These are phyloP conservation scores for Cucurbitaria berberidis DNA, from an alignment of 2,329 filamentous ascomycete species.

Conservation along the genomic window DNA sequence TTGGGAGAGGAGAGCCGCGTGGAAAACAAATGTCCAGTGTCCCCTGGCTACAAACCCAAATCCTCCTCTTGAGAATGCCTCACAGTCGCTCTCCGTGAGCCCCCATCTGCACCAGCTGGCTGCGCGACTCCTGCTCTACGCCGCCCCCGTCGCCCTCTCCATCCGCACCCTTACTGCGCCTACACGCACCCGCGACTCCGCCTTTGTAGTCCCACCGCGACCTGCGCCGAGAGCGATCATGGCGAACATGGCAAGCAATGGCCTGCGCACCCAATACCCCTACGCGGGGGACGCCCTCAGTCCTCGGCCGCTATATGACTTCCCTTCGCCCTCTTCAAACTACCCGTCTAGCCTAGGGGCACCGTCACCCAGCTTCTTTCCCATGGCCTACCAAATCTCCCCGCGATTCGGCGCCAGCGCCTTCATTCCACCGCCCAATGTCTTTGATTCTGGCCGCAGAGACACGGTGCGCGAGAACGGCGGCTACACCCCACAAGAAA, in stretches of 20 bases:
- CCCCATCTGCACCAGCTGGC: constrained; percentile 29
- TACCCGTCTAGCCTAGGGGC: constrained; percentile 44
- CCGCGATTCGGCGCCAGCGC: constrained; percentile 45
- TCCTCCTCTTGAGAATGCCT: constrained; percentile 26
- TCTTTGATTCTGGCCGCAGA: constrained; percentile 42
- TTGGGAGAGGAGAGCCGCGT: constrained; percentile 10
- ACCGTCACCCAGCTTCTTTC: constrained; percentile 43
- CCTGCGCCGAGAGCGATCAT: constrained; percentile 24
- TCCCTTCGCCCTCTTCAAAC: constrained; percentile 47
- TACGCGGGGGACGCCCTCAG: constrained; percentile 41
- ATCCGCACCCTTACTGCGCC: constrained; percentile 27
- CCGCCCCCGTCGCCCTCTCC: constrained; percentile 29
- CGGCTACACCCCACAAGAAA: constrained; percentile 36
- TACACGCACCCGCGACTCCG: constrained; percentile 21
- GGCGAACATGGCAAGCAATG: constrained; percentile 43
- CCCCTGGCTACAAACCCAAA: constrained; percentile 1
- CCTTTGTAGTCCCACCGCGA: constrained; percentile 8
- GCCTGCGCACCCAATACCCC: constrained; percentile 44
- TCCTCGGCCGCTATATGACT: constrained; percentile 43
- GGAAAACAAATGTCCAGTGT: constrained; percentile 3
- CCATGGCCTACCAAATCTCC: constrained; percentile 47
- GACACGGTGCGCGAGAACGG: constrained; percentile 35
- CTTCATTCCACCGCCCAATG: constrained; percentile 48
- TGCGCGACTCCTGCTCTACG: constrained; percentile 34
- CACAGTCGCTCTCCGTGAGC: constrained; percentile 38